Evolutionary conservation across 257 asterid genomes (phyloP), one percentile per base, ranked within the genome.

Genomic region (Solanum paucissectum): DNA sequence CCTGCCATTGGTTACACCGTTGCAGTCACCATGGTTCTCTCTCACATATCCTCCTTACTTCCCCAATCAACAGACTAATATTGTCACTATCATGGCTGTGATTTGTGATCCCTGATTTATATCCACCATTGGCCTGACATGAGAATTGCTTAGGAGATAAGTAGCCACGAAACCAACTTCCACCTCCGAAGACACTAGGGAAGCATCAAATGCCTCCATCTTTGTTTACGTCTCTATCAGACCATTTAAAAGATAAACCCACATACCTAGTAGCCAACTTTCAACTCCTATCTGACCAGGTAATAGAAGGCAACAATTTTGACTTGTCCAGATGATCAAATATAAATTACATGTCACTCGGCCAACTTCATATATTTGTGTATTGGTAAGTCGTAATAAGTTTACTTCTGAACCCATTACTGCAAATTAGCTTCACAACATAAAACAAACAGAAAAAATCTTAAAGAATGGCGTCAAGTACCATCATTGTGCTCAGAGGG

Each of bases 401-500:
- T 83, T 25, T 2, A 32, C 71, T 40, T 37, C 25, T 81, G 83
- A 27, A n/a, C 55, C 64, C 62, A 42, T 11, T 46, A 37, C 77
- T 18, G 29, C 49, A 32, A 33, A 82, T n/a, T 68, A 87, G 66
- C 66, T 52, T 18, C 14, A 76, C 32, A 71, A 83, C 21, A 75
- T 27, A 11, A 86, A 74, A 36, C 62, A 33, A 89, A 73, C 83
- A 83, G 52, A 52, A 82, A 76, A 69, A 83, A 71, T 89, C 36
- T 85, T 52, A 86, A 87, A 60, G n/a, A 40, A 29, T 82, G 20
- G 44, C 29, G 21, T 82, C 69, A 88, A 38, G 76, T 93, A 95
- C 98, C 95, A 88, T 90, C 84, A 89, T 79, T 89, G 79, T 87
- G 90, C 89, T 90, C 94, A 58, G 85, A 89, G 38, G 88, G 88